A percentile compares a stretch with the other conserved stretches of the same genome.
These are phyloP conservation scores for Oryza australiensis DNA, from an alignment of 176 grass and related monocot species.

Conservation along the genomic window DNA sequence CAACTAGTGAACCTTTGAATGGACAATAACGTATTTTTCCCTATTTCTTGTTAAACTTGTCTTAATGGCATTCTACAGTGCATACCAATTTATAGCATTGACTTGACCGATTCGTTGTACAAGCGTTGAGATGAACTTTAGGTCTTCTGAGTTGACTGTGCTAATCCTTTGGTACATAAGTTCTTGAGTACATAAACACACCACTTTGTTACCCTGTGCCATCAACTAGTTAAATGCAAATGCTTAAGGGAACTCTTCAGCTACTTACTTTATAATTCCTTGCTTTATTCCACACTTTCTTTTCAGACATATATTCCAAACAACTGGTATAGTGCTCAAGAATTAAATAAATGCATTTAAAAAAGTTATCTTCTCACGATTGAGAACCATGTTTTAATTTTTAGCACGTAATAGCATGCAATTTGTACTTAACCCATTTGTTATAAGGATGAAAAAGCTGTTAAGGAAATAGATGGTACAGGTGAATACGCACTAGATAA, in stretches of 20 bases:
- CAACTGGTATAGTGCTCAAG: not conserved
- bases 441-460: not conserved
- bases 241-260: too few species aligned
- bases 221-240: too few species aligned
- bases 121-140: not conserved
- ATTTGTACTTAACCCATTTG: not conserved
- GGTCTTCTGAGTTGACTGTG: not conserved
- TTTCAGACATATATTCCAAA: not conserved
- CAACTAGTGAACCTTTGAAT: not conserved
- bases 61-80: not conserved
- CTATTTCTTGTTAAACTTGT: not conserved
- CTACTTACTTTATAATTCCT: not conserved
- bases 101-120: not conserved
- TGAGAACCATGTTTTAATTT: constrained; percentile 1
- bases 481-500: not conserved
- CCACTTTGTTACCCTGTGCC: too few species aligned
- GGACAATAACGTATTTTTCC: not conserved
- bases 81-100: not conserved
- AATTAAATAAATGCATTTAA: not conserved
- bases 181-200: too few species aligned
- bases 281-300: not conserved
- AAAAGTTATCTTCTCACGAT: not conserved
- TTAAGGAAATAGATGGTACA: not conserved
- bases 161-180: not conserved
- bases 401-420: not conserved